Evolutionary conservation across 2,329 filamentous ascomycete genomes (phyloP).

Genomic region (Geosmithia putterillii): DNA sequence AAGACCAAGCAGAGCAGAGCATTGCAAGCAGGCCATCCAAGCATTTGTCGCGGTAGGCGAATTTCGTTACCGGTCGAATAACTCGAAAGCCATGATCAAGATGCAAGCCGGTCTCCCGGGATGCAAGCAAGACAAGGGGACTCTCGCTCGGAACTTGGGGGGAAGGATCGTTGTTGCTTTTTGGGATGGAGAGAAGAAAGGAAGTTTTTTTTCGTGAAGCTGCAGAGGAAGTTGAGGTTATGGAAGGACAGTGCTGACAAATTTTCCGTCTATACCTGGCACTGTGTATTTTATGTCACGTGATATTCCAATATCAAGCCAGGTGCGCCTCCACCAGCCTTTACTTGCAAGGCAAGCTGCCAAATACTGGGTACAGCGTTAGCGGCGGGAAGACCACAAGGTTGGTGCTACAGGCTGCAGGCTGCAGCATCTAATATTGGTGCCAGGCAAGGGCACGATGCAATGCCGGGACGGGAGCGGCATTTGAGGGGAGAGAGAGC

Average conservation of each 20-base stretch:
- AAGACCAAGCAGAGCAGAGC: background rate
- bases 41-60: background rate
- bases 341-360: too few species aligned
- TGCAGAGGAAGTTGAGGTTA: slow-evolving; percentile 4
- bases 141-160: background rate
- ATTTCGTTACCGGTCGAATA: background rate
- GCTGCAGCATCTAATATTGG: too few species aligned
- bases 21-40: background rate
- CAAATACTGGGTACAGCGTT: background rate
- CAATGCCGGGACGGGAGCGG: background rate
- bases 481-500: background rate
- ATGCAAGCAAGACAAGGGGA: background rate
- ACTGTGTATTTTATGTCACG: slow-evolving; percentile 3
- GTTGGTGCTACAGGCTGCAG: background rate
- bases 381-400: slow-evolving; percentile 3
- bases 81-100: background rate
- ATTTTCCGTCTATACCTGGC: slow-evolving; percentile 3
- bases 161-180: background rate
- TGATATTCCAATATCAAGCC: too few species aligned
- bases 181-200: slow-evolving; percentile 1
- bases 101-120: too few species aligned
- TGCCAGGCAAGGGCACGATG: too few species aligned
- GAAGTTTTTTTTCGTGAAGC: slow-evolving; percentile 5
- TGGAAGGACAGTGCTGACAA: slow-evolving; percentile 3
- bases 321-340: too few species aligned